Evolutionary conservation across 2,329 filamentous ascomycete species (phyloP).

Genomic region (Fonsecaea multimorphosa): DNA sequence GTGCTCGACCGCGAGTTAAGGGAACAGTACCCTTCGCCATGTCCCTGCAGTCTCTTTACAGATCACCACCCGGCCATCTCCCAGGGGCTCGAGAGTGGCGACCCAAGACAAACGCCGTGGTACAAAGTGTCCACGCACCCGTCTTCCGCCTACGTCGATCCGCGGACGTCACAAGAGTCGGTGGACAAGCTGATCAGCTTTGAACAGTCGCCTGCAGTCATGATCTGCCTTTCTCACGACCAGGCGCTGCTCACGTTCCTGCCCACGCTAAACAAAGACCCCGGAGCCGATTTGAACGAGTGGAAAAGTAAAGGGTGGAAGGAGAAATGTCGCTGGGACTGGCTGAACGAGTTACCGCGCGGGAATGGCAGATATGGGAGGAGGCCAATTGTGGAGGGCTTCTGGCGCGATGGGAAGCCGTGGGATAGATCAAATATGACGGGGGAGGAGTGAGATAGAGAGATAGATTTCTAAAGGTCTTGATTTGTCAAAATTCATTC

Average conservation of each 20-base stretch:
- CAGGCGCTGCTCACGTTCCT: constrained; percentile 39
- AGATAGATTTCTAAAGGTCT: neutral
- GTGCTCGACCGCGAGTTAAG: constrained; percentile 25
- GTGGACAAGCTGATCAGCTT: constrained; percentile 41
- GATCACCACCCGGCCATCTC: constrained; percentile 34
- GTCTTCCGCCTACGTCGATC: constrained; percentile 35
- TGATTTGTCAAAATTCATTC: neutral
- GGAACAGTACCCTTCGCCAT: constrained; percentile 26
- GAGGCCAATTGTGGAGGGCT: constrained; percentile 22
- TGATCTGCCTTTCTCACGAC: constrained; percentile 43
- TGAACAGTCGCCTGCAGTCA: constrained; percentile 40
- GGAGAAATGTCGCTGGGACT: constrained; percentile 27
- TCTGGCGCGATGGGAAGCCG: constrained; percentile 29
- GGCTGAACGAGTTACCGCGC: constrained; percentile 28
- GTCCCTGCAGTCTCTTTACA: constrained; percentile 41
- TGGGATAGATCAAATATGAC: constrained; percentile 16
- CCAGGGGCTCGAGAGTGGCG: neutral
- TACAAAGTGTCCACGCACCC: constrained; percentile 35
- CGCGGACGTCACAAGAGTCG: constrained; percentile 35
- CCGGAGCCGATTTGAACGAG: constrained; percentile 26
- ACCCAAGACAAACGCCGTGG: constrained; percentile 38
- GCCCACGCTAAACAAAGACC: constrained; percentile 38
- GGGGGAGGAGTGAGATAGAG: neutral
- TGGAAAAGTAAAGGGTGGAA: constrained; percentile 42
- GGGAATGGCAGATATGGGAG: constrained; percentile 21